Base-by-base conservation (phyloP, 345 rosid genomes). In the Hevea brasiliensis region DNA sequence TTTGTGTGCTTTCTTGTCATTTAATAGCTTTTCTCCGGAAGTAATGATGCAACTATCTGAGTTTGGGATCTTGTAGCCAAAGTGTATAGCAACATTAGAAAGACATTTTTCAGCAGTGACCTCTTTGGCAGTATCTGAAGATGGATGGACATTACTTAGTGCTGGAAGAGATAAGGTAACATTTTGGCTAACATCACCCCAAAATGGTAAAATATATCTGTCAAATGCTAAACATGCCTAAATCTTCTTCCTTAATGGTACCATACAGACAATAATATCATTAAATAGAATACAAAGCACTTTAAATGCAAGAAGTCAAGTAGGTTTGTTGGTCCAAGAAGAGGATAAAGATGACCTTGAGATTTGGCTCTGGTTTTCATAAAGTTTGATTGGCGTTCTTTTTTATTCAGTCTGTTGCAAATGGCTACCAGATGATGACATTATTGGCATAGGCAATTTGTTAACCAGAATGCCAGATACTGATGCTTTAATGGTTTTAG, bases 151-250 rank as follows among this genome's bases (percentile, higher is more conserved):
- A 45, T 78, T 95, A 77, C 88, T 92, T 24, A 90, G 80, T 77
- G 90, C 96, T 65, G 98, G 98, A 72, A 89, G 99, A 80, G 99
- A 92, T 82, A 95, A 92, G 90, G 98, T 84, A 66, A 48, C 13
- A 70, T 12, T 57, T 29, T 54, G 61, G 12, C 41, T 9, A 55
- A n/a, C 7, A 7, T 24, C 29, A n/a, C 35, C 9, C 10, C 8
- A 37, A 57, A 44, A 9, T 11, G 26, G 44, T 58, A 27, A 65
- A 57, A 10, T 40, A 18, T 56, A 18, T 13, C 26, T 45, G 6
- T 13, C 13, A 44, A 60, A 42, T 61, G 50, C 23, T 62, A 18
- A 63, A 32, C 51, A 54, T 32, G 18, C 21, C 7, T 50, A 1
- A 50, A 24, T 50, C 18, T 27, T 50, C 23, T 32, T 47, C 10